phyloP scores from a whole-genome alignment of 2,329 filamentous ascomycete genomes.

The Myriosclerotinia curreyana region DNA sequence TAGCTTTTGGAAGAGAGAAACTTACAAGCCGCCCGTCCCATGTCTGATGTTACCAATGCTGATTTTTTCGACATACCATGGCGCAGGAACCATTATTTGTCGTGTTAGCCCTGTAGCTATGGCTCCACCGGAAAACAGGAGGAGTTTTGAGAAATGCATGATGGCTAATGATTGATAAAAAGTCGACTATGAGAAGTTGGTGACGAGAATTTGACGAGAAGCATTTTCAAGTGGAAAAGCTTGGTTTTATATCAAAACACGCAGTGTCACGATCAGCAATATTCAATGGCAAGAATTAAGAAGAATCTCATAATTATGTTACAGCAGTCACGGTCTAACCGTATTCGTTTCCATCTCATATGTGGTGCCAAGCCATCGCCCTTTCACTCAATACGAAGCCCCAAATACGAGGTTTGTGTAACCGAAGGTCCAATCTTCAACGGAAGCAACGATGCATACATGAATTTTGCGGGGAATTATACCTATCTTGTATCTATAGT shows the following conservation, averaged over 20 bases:
- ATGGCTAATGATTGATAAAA: not conserved
- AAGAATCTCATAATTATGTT: not conserved
- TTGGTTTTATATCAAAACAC: not conserved
- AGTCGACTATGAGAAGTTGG: not conserved
- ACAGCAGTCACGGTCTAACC: not conserved
- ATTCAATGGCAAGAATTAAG: not conserved
- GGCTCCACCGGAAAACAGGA: not conserved
- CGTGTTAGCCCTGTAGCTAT: slow-evolving; percentile 1
- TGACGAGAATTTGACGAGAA: not conserved
- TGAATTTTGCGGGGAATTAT: not conserved
- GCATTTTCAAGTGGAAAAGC: not conserved
- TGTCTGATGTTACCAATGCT: slow-evolving; percentile 27
- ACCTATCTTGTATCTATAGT: not conserved
- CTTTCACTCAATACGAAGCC: not conserved
- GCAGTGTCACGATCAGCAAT: not conserved
- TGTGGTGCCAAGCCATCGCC: not conserved
- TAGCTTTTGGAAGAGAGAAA: not conserved
- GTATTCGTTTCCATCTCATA: not conserved
- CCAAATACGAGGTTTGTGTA: slow-evolving; percentile 10
- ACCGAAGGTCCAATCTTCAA: not conserved
- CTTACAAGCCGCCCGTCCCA: slow-evolving; percentile 29
- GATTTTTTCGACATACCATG: slow-evolving; percentile 26
- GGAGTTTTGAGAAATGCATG: slow-evolving; percentile 14
- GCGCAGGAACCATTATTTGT: slow-evolving; percentile 24
- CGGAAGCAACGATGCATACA: not conserved